These are phyloP conservation scores for Trametes elegans DNA, from an alignment of 768 basidiomycete species.

Conservation along the genomic window DNA sequence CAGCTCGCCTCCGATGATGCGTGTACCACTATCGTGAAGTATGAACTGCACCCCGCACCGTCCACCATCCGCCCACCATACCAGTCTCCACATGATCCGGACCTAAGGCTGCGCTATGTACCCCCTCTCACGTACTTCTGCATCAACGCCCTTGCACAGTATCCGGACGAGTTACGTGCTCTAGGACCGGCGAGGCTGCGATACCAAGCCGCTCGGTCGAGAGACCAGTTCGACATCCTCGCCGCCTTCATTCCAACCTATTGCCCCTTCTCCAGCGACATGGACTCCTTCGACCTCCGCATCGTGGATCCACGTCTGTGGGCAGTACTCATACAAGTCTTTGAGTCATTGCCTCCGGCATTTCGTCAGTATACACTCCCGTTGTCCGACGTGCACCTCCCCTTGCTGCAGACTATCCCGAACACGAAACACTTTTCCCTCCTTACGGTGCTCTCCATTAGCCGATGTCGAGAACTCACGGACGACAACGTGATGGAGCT, in stretches of 20 bases:
- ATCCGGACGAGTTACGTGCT: constrained; percentile 45
- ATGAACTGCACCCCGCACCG: constrained; percentile 18
- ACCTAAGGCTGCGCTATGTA: constrained; percentile 19
- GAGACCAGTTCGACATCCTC: constrained; percentile 34
- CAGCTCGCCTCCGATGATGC: constrained; percentile 26
- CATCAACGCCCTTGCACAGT: constrained; percentile 40
- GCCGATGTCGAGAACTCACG: constrained; percentile 51
- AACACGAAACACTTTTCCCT: constrained; percentile 58
- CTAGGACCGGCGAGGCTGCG: constrained; percentile 35
- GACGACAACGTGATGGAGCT: constrained; percentile 56
- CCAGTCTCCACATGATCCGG: not conserved
- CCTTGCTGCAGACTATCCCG: constrained; percentile 55
- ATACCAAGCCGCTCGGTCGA: constrained; percentile 32
- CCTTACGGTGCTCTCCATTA: constrained; percentile 61
- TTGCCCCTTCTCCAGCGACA: not conserved
- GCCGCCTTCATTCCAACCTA: constrained; percentile 39
- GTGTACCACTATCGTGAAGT: constrained; percentile 26
- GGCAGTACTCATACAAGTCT: constrained; percentile 60
- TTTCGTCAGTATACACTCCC: constrained; percentile 45
- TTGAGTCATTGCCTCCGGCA: constrained; percentile 46
- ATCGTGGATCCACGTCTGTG: constrained; percentile 58
- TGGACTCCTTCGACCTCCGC: constrained; percentile 7
- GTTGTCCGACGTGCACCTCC: constrained; percentile 52
- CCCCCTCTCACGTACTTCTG: constrained; percentile 58
- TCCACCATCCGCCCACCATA: constrained; percentile 17